Evolutionary conservation across 495 filamentous ascomycete genomes (phyloP).

Genomic region (Lepidopterella palustris): DNA sequence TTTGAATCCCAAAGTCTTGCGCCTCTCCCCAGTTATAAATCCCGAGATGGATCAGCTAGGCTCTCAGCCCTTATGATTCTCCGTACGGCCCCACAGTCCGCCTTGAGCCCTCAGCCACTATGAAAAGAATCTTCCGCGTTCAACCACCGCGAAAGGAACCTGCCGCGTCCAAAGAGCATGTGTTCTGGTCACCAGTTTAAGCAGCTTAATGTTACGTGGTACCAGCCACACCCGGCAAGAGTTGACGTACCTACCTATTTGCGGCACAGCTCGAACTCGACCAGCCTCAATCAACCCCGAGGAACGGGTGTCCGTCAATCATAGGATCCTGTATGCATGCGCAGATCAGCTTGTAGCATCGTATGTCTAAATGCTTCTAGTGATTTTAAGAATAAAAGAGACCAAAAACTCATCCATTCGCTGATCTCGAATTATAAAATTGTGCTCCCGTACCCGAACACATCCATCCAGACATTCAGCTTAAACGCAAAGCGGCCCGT

Average conservation of each 20-base stretch:
- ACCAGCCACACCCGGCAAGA: background rate
- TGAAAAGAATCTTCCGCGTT: background rate
- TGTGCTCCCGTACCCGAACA: too few relatives aligned
- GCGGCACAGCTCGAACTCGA: background rate
- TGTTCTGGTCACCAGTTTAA: background rate
- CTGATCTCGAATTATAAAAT: too few relatives aligned
- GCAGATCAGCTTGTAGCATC: too few relatives aligned
- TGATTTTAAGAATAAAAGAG: too few relatives aligned
- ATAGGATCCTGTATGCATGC: too few relatives aligned
- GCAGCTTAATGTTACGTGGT: background rate
- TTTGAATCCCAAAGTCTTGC: background rate
- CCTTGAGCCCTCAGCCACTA: background rate
- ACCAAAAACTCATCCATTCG: too few relatives aligned
- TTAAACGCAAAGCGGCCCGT: too few relatives aligned
- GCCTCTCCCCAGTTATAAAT: background rate
- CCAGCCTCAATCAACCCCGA: background rate
- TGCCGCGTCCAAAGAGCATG: background rate
- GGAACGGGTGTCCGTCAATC: background rate
- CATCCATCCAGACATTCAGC: too few relatives aligned
- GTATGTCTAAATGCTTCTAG: too few relatives aligned
- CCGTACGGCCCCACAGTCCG: background rate
- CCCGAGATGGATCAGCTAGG: too few relatives aligned
- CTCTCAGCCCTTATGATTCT: too few relatives aligned
- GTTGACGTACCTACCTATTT: background rate
- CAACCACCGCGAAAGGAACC: background rate